phyloP scores from a whole-genome alignment of 306 rosid genomes.

The Benincasa hispida region DNA sequence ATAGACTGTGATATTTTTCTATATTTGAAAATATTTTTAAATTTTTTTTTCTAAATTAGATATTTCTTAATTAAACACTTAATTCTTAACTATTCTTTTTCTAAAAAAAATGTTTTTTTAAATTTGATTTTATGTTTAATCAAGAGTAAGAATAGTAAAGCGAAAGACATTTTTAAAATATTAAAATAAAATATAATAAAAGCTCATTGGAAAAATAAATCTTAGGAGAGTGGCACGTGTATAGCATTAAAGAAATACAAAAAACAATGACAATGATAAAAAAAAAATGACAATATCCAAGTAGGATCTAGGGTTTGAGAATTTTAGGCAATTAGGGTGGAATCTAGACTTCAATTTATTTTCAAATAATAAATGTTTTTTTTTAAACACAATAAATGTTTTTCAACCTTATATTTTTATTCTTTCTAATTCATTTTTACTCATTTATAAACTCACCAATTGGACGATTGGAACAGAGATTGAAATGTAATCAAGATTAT shows the following conservation, averaged over 20 bases:
- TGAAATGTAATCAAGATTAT: no score
- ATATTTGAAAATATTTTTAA: no score
- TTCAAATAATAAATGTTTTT: not conserved
- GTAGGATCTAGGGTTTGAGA: conserved; percentile 1
- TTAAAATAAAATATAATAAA: not conserved
- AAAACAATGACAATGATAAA: not conserved
- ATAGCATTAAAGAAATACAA: not conserved
- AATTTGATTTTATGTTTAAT: no score
- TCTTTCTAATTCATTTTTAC: not conserved
- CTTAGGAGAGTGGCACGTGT: not conserved
- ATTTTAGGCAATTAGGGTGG: conserved; percentile 4
- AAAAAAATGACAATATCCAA: not conserved
- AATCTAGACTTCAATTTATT: not conserved
- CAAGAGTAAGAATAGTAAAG: no score
- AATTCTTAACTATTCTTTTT: no score
- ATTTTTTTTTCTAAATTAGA: no score
- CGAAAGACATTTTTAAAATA: not conserved
- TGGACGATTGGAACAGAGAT: no score
- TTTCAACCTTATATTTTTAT: not conserved
- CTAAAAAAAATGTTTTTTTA: no score
- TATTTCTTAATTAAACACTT: no score
- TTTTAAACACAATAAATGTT: not conserved
- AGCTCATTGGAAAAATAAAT: not conserved
- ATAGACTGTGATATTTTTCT: no score
- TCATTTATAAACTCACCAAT: not conserved